Percentiles rank a stretch among this genome's conserved stretches.
Conservation (phyloP, 371 early-diverging fungal genomes). For the Apophysomyces sp. region DNA sequence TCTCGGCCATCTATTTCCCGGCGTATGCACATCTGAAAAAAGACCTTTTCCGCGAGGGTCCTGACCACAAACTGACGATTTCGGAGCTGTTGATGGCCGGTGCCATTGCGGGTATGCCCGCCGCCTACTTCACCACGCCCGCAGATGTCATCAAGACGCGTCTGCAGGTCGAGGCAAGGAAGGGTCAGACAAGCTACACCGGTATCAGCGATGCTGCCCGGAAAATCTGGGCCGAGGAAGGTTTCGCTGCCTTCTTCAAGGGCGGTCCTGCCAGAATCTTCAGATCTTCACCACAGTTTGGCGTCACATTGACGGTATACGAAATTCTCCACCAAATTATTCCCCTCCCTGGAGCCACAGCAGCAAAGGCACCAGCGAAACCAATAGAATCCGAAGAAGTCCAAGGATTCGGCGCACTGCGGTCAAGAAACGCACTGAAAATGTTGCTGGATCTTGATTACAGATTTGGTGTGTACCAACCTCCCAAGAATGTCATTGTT, state of each 20-base stretch:
- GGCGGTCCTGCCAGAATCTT: constrained; percentile 88
- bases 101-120: constrained; percentile 96
- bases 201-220: constrained; percentile 87
- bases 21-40: constrained; percentile 92
- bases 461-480: constrained; percentile 53
- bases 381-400: constrained; percentile 17
- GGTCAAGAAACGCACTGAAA: constrained; percentile 65
- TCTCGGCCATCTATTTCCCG: constrained; percentile 96
- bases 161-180: constrained; percentile 90
- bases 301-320: constrained; percentile 91
- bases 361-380: constrained; percentile 19
- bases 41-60: constrained; percentile 81
- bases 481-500: not conserved
- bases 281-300: constrained; percentile 94
- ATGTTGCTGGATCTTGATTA: constrained; percentile 62
- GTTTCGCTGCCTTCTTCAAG: constrained; percentile 94
- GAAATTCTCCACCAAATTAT: constrained; percentile 85
- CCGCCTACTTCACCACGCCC: constrained; percentile 95
- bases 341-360: constrained; percentile 60
- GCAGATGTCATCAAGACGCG: constrained; percentile 99
- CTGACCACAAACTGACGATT: constrained; percentile 70
- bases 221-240: constrained; percentile 92
- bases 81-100: constrained; percentile 87
- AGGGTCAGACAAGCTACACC: constrained; percentile 85
- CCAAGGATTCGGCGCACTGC: constrained; percentile 43